These are phyloP conservation scores for Suillus plorans DNA, from an alignment of 768 basidiomycete genomes.

Conservation along the genomic window DNA sequence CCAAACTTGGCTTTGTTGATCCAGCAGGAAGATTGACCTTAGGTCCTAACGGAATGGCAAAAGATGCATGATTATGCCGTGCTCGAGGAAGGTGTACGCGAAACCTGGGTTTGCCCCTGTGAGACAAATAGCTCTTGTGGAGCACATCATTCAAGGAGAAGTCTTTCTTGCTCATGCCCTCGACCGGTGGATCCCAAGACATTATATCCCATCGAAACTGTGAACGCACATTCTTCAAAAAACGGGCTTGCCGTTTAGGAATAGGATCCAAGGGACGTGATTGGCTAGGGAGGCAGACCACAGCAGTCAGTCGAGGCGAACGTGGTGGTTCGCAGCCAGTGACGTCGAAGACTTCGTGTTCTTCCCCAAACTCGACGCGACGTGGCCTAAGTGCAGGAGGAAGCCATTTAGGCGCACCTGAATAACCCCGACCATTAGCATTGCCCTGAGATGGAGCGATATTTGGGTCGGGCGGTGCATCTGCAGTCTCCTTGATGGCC, in stretches of 20 bases:
- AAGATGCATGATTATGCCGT: slow-evolving; percentile 6
- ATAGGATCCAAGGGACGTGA: slow-evolving; percentile 45
- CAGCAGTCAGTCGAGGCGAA: slow-evolving; percentile 43
- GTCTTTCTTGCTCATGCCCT: slow-evolving; percentile 60
- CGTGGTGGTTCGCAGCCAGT: slow-evolving; percentile 49
- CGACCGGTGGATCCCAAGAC: slow-evolving; percentile 70
- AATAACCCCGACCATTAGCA: slow-evolving; percentile 13
- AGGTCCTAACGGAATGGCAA: slow-evolving; percentile 19
- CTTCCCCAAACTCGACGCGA: slow-evolving; percentile 30
- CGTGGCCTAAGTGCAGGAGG: slow-evolving; percentile 52
- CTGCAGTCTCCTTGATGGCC: slow-evolving; percentile 16
- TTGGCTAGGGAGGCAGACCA: slow-evolving; percentile 49
- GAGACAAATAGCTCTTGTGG: slow-evolving; percentile 45
- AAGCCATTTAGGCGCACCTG: slow-evolving; percentile 44
- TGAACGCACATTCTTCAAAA: slow-evolving; percentile 37
- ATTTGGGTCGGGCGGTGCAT: slow-evolving; percentile 16
- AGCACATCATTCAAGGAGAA: slow-evolving; percentile 65
- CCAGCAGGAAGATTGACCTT: slow-evolving; percentile 41
- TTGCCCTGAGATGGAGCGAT: slow-evolving; percentile 13
- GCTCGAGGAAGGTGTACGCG: slow-evolving; percentile 36
- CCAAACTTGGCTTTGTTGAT: slow-evolving; percentile 19
- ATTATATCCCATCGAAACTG: slow-evolving; percentile 61
- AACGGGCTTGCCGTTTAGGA: slow-evolving; percentile 45
- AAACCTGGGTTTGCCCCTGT: slow-evolving; percentile 35
- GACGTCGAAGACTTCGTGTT: slow-evolving; percentile 43